A percentile compares a stretch with the other conserved stretches of the same genome.
These are phyloP conservation scores for Lunasporangiospora selenospora DNA, from an alignment of 192 early-diverging fungal species.

Conservation along the genomic window DNA sequence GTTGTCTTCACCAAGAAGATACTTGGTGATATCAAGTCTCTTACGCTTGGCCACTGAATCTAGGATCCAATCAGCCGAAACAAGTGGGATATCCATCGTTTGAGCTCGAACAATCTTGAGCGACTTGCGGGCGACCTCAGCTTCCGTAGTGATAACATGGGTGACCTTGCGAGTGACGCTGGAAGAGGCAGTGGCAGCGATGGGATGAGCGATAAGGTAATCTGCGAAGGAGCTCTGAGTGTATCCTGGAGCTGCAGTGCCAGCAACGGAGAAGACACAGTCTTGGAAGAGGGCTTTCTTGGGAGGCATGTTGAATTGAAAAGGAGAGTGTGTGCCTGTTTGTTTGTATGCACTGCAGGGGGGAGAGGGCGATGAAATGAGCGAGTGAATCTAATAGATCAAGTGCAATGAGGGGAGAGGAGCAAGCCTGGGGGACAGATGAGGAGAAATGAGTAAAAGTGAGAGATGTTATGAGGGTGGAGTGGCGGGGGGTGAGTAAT, in stretches of 20 bases:
- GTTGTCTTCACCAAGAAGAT: slow-evolving; percentile 4
- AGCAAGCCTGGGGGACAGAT: too few species aligned
- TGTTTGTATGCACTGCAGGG: too few species aligned
- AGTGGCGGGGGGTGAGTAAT: too few species aligned
- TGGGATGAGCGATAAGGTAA: not conserved
- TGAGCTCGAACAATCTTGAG: slow-evolving; percentile 30
- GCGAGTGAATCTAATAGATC: too few species aligned
- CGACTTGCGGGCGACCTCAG: slow-evolving; percentile 23
- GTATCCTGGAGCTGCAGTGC: not conserved
- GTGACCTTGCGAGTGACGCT: slow-evolving; percentile 42
- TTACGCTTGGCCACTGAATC: slow-evolving; percentile 29
- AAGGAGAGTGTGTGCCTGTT: too few species aligned
- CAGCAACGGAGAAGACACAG: slow-evolving; percentile 21
- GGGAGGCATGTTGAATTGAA: slow-evolving; percentile 36
- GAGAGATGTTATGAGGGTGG: too few species aligned
- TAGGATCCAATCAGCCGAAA: slow-evolving; percentile 42
- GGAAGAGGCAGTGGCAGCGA: slow-evolving; percentile 6
- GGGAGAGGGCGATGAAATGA: too few species aligned
- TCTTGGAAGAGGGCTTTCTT: slow-evolving; percentile 24
- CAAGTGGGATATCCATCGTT: slow-evolving; percentile 14
- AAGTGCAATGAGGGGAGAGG: too few species aligned
- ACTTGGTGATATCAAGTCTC: slow-evolving; percentile 16
- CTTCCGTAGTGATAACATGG: slow-evolving; percentile 42
- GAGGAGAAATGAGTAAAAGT: too few species aligned
- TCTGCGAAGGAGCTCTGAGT: slow-evolving; percentile 17